phyloP scores from a whole-genome alignment of 2,329 filamentous ascomycete species.

The Albifimbria verrucaria region DNA sequence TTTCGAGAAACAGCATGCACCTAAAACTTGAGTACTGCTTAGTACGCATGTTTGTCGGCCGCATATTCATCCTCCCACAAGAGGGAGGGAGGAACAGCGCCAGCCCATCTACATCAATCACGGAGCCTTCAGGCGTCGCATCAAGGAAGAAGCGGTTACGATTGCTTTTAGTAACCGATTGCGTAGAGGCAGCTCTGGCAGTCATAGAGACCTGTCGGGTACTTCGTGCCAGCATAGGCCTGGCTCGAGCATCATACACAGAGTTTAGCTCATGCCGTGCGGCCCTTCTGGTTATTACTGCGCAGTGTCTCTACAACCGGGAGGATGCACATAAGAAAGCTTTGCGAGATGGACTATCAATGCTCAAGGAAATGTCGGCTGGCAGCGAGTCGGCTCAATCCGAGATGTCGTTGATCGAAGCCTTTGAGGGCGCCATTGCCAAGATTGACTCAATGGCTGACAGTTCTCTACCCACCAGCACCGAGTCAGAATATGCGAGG shows the following conservation, averaged over 20 bases:
- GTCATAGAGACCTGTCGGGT: constrained; percentile 48
- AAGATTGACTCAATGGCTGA: constrained; percentile 40
- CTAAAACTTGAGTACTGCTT: constrained; percentile 51
- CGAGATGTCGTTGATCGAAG: constrained; percentile 50
- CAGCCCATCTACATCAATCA: constrained; percentile 27
- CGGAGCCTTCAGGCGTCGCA: constrained; percentile 21
- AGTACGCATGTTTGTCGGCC: constrained; percentile 50
- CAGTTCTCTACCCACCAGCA: constrained; percentile 23
- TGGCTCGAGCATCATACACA: constrained; percentile 52
- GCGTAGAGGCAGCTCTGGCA: constrained; percentile 48
- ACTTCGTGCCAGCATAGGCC: constrained; percentile 46
- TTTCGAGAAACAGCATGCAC: constrained; percentile 47
- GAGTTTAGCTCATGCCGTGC: constrained; percentile 55
- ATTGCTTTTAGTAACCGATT: constrained; percentile 44
- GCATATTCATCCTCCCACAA: constrained; percentile 46
- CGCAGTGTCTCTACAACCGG: neutral
- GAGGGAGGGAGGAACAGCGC: constrained; percentile 21
- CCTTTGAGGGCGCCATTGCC: constrained; percentile 44
- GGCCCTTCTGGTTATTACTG: constrained; percentile 42
- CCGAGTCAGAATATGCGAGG: constrained; percentile 47
- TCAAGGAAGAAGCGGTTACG: constrained; percentile 26
- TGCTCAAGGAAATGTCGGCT: constrained; percentile 52
- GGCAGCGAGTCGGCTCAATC: constrained; percentile 50
- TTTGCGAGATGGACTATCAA: constrained; percentile 44
- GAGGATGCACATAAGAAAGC: constrained; percentile 13